Conservation (phyloP, 106 monocot species). For the Agapanthus africanus region DNA sequence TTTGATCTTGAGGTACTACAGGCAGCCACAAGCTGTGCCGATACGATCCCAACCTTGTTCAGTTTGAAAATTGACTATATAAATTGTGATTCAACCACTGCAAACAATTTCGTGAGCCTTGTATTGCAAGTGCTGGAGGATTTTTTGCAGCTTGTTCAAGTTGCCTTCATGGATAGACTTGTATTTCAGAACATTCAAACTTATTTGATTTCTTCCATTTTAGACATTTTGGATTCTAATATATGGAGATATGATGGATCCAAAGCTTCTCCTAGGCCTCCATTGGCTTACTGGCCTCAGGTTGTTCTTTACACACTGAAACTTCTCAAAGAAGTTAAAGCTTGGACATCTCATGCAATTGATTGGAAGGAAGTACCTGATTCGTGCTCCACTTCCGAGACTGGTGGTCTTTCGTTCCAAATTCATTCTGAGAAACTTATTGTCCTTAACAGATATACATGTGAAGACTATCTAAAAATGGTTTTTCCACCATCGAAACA, state of each 20-base stretch:
- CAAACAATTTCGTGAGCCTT: slow-evolving; percentile 28
- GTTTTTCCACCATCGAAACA: slow-evolving; percentile 60
- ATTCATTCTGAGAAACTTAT: slow-evolving; percentile 41
- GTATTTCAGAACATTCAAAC: slow-evolving; percentile 50
- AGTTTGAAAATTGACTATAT: slow-evolving; percentile 43
- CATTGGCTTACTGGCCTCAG: slow-evolving; percentile 69
- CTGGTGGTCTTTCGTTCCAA: slow-evolving; percentile 28
- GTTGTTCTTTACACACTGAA: slow-evolving; percentile 63
- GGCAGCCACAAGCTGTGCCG: slow-evolving; percentile 39
- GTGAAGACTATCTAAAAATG: slow-evolving; percentile 56
- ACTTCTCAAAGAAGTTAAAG: slow-evolving; percentile 51
- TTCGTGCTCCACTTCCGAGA: too few relatives aligned
- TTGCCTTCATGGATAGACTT: slow-evolving; percentile 34
- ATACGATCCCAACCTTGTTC: slow-evolving; percentile 50
- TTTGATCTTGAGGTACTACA: slow-evolving; percentile 39
- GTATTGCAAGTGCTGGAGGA: slow-evolving; percentile 68
- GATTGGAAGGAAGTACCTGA: slow-evolving; percentile 14
- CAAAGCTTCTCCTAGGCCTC: slow-evolving; percentile 39
- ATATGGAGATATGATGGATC: slow-evolving; percentile 50
- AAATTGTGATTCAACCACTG: slow-evolving; percentile 26
- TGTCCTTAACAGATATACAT: slow-evolving; percentile 46
- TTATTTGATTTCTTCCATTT: slow-evolving; percentile 54
- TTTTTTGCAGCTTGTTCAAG: slow-evolving; percentile 54
- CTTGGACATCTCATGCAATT: slow-evolving; percentile 32
- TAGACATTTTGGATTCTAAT: slow-evolving; percentile 46